phyloP scores from a whole-genome alignment of 129 eudicot genomes.

The Artemisia annua region DNA sequence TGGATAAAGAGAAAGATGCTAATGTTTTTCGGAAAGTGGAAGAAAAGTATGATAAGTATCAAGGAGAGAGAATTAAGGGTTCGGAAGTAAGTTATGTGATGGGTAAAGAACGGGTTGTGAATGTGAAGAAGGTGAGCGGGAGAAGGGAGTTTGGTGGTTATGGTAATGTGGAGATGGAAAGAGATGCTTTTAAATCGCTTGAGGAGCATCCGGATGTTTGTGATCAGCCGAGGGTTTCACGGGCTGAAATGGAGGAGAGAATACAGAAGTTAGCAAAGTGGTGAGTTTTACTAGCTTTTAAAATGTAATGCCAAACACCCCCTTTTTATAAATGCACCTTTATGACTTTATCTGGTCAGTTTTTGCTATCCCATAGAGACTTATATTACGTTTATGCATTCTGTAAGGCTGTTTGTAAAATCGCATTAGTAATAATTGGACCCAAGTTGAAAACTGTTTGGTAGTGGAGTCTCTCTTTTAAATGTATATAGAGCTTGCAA shows the following conservation, averaged over 20 bases:
- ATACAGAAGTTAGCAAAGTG: constrained; percentile 85
- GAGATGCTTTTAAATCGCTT: constrained; percentile 67
- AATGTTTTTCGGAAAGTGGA: neutral
- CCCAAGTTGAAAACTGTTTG: neutral
- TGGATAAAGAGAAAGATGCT: constrained; percentile 12
- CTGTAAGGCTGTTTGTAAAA: too few relatives aligned
- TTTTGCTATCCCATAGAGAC: too few relatives aligned
- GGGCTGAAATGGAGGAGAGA: constrained; percentile 91
- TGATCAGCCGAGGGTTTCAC: constrained; percentile 63
- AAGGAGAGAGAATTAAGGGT: constrained; percentile 22
- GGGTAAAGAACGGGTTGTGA: constrained; percentile 22
- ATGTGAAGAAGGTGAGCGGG: constrained; percentile 13
- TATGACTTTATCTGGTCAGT: too few relatives aligned
- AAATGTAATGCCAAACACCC: too few relatives aligned
- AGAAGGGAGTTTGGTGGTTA: constrained; percentile 29
- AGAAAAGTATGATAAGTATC: constrained; percentile 8
- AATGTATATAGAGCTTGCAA: too few relatives aligned
- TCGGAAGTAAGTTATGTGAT: constrained; percentile 27
- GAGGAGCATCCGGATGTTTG: constrained; percentile 46
- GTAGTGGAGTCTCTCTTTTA: neutral
- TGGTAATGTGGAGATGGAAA: constrained; percentile 39
- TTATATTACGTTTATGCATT: too few relatives aligned
- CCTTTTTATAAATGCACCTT: too few relatives aligned
- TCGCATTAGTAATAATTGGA: too few relatives aligned
- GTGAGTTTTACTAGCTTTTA: constrained; percentile 38